Base-by-base conservation (phyloP, 371 early-diverging fungal genomes). In the Mortierella sp. region DNA sequence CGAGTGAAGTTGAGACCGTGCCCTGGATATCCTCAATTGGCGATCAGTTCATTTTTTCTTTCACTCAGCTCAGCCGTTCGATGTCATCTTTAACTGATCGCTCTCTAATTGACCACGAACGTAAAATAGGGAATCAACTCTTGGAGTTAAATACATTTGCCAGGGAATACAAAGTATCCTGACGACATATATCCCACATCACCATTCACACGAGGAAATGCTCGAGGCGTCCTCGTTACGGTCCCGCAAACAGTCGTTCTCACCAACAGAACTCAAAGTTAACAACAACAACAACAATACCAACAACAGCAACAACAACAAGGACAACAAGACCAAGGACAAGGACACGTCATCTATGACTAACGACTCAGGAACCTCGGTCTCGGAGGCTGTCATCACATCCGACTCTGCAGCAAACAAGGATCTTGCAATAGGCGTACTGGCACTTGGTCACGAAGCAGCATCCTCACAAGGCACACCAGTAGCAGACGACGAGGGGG, bases 151-250 rank as follows among this genome's bases (percentile, higher is more conserved):
- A n/a, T n/a, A n/a, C n/a, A n/a, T n/a, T n/a, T n/a, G n/a, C n/a
- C n/a, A n/a, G n/a, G n/a, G n/a, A n/a, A n/a, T n/a, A n/a, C n/a
- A n/a, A n/a, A n/a, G n/a, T n/a, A n/a, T n/a, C n/a, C n/a, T n/a
- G n/a, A n/a, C n/a, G n/a, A n/a, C n/a, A n/a, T n/a, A n/a, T n/a
- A n/a, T n/a, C n/a, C n/a, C n/a, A n/a, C n/a, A n/a, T 61, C 61
- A 61, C 22, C 4, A 19, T 22, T 19, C 34, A 61, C n/a, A 37
- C 39, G 22, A 22, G 22, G 34, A 22, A 66, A 79, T 79, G 74
- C 66, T 70, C 61, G 79, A 74, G 58, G 70, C 74, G 55, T 47
- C 79, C 13, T 70, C 79, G 29, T 43, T 74, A 29, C 73, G 79
- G 44, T 65, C 79, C 24, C 63, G 79, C 43, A 79, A 74, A 61